A percentile compares a stretch with the other conserved stretches of the same genome.
Evolutionary conservation across 1,284 basidiomycete genomes (phyloP).

Genomic region (Puccinia horiana): DNA sequence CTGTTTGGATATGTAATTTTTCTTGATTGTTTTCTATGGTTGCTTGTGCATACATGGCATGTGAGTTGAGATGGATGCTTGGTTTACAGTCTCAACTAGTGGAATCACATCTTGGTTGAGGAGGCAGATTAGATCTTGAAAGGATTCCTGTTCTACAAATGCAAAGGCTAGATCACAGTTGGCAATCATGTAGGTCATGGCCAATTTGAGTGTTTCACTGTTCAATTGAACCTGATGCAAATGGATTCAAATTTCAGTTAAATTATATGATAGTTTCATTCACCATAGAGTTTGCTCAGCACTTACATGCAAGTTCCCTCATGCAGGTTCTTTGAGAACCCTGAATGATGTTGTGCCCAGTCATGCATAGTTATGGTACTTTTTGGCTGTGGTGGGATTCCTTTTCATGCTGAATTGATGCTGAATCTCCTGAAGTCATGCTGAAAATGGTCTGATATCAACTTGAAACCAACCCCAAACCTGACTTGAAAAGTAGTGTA

Average conservation of each 20-base stretch:
- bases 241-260: neutral
- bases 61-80: neutral
- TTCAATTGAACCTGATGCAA: neutral
- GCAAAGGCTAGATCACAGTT: conserved; percentile 14
- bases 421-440: no score
- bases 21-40: neutral
- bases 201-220: neutral
- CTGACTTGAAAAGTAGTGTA: no score
- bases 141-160: neutral
- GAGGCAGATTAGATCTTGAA: neutral
- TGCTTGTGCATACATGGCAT: neutral
- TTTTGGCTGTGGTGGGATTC: no score
- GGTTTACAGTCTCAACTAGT: neutral
- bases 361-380: no score
- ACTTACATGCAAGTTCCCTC: no score
- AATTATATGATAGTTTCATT: no score
- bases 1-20: neutral
- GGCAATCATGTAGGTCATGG: neutral
- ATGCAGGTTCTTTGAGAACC: no score
- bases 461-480: no score
- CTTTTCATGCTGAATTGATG: no score
- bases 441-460: no score
- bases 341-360: no score
- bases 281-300: no score
- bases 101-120: neutral